These are phyloP conservation scores for Yarrowia alimentaria DNA, from an alignment of 805 yeast species.

Conservation along the genomic window DNA sequence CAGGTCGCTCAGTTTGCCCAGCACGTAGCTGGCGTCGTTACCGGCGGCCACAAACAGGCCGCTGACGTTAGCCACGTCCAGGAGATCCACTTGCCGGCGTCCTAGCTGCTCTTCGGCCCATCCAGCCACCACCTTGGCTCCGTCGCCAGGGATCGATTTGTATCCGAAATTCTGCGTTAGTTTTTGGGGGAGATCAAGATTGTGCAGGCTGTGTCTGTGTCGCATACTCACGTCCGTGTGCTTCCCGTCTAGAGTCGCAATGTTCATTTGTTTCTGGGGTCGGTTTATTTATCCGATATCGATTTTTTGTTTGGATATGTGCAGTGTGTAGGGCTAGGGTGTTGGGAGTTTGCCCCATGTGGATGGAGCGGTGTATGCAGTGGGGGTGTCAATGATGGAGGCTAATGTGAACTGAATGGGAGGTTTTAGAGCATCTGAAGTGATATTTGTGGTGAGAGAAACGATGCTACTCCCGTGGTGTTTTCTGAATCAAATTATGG, in stretches of 20 bases:
- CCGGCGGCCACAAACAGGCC: slow-evolving; percentile 36
- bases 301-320: slow-evolving; percentile 24
- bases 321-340: slow-evolving; percentile 5
- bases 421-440: too few species aligned
- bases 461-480: too few species aligned
- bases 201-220: too few species aligned
- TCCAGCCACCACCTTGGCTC: slow-evolving; percentile 2
- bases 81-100: slow-evolving; percentile 27
- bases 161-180: slow-evolving; percentile 35
- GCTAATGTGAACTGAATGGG: too few species aligned
- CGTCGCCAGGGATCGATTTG: slow-evolving; percentile 19
- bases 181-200: not conserved
- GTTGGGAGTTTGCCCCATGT: too few species aligned
- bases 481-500: too few species aligned
- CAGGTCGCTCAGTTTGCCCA: slow-evolving; percentile 33
- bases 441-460: too few species aligned
- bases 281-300: not conserved
- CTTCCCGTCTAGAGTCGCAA: slow-evolving; percentile 27
- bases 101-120: slow-evolving; percentile 24
- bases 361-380: too few species aligned
- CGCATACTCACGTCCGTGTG: slow-evolving; percentile 30
- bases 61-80: slow-evolving; percentile 34
- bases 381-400: too few species aligned
- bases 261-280: slow-evolving; percentile 3
- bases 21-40: slow-evolving; percentile 29